These are phyloP conservation scores for Leccinellum rugosiceps DNA, from an alignment of 768 basidiomycete species.

Conservation along the genomic window DNA sequence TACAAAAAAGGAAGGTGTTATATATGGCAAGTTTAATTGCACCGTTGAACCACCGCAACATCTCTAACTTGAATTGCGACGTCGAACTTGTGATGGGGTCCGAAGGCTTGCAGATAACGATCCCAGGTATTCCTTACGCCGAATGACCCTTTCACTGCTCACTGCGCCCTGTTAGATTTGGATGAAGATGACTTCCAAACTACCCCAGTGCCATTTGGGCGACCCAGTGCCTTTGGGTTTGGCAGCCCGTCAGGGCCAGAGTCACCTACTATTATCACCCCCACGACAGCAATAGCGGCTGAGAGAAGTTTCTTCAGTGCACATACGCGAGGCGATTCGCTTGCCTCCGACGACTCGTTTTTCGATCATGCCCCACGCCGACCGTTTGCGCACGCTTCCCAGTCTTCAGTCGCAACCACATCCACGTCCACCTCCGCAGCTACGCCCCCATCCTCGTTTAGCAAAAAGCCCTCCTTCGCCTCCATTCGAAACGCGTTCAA, in stretches of 20 bases:
- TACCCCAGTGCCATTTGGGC: slow-evolving; percentile 68
- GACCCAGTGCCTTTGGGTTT: slow-evolving; percentile 49
- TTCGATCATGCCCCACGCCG: slow-evolving; percentile 56
- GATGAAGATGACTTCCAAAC: slow-evolving; percentile 68
- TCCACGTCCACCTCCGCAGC: slow-evolving; percentile 21
- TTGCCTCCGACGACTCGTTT: slow-evolving; percentile 72
- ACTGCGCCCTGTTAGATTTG: slow-evolving; percentile 50
- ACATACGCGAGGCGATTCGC: slow-evolving; percentile 76
- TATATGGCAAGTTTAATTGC: slow-evolving; percentile 1
- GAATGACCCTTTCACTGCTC: background rate
- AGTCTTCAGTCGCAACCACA: slow-evolving; percentile 63
- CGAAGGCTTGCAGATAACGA: slow-evolving; percentile 45
- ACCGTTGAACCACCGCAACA: background rate
- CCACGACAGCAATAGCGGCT: slow-evolving; percentile 37
- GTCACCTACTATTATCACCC: slow-evolving; percentile 61
- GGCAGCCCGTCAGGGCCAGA: slow-evolving; percentile 53
- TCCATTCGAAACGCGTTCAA: slow-evolving; percentile 88
- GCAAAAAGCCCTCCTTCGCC: slow-evolving; percentile 82
- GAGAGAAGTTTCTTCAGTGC: slow-evolving; percentile 58
- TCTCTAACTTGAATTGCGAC: slow-evolving; percentile 1
- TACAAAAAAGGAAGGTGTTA: slow-evolving; percentile 8
- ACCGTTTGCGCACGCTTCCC: slow-evolving; percentile 68
- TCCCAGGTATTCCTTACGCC: slow-evolving; percentile 38
- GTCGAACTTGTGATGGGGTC: slow-evolving; percentile 31
- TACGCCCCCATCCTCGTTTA: slow-evolving; percentile 45